Conservation (phyloP, 2,329 filamentous ascomycete species). For the Zelopaecilomyces penicillatus region DNA sequence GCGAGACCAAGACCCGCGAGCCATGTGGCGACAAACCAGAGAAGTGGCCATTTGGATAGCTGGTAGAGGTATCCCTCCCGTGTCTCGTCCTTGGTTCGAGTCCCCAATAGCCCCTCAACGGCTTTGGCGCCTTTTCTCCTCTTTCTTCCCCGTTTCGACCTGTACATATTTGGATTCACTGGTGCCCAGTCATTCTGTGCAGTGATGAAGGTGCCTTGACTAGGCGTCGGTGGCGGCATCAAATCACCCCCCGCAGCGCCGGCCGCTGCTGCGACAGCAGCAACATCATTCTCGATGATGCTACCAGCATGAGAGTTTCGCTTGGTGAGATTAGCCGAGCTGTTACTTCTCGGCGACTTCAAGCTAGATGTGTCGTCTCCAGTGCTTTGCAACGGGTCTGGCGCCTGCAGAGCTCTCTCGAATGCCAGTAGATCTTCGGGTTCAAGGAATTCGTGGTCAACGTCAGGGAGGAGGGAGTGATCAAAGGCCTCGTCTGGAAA, state of each 20-base stretch:
- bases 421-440: constrained; percentile 70
- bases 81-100: constrained; percentile 77
- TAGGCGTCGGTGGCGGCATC: constrained; percentile 15
- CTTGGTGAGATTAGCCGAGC: constrained; percentile 35
- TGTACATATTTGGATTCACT: constrained; percentile 60
- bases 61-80: constrained; percentile 87
- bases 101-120: constrained; percentile 36
- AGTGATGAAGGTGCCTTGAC: constrained; percentile 58
- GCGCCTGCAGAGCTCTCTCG: constrained; percentile 70
- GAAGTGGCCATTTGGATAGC: constrained; percentile 83
- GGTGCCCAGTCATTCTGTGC: constrained; percentile 96
- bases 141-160: constrained; percentile 28
- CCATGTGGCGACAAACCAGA: constrained; percentile 74
- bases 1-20: constrained; percentile 59
- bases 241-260: constrained; percentile 31
- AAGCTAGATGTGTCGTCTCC: constrained; percentile 40
- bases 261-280: constrained; percentile 29
- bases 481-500: constrained; percentile 60
- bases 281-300: constrained; percentile 23
- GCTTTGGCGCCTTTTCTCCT: constrained; percentile 30
- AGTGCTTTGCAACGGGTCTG: constrained; percentile 61
- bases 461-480: constrained; percentile 64
- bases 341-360: constrained; percentile 32
- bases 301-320: constrained; percentile 27
- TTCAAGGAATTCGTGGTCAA: constrained; percentile 66